Conservation (phyloP, 2,329 filamentous ascomycete genomes). For the Fusarium zealandicum region DNA sequence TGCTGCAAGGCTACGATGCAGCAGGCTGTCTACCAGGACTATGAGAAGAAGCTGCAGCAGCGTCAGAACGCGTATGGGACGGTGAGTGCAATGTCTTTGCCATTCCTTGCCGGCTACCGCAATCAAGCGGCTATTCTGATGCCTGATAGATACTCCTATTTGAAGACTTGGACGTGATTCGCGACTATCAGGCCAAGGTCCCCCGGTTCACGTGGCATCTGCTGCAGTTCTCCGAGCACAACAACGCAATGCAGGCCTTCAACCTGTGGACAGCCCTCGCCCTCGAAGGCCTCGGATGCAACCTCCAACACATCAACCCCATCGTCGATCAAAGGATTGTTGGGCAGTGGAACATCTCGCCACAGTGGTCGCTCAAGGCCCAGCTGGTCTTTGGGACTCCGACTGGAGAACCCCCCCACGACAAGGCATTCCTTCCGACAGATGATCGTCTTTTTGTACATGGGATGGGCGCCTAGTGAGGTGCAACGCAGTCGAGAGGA, state of each 20-base stretch:
- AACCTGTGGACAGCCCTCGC: conserved; percentile 19
- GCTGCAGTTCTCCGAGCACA: conserved; percentile 21
- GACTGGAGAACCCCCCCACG: not conserved
- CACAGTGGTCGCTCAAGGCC: conserved; percentile 21
- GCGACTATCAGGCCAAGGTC: conserved; percentile 3
- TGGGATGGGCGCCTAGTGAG: too few species aligned
- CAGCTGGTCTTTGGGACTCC: conserved; percentile 22
- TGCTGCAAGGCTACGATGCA: conserved; percentile 13
- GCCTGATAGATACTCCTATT: conserved; percentile 7
- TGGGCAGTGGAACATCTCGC: conserved; percentile 15
- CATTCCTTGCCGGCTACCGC: too few species aligned
- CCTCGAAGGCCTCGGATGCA: conserved; percentile 19
- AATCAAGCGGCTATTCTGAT: not conserved
- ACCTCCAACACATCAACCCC: conserved; percentile 21
- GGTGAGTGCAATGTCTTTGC: too few species aligned
- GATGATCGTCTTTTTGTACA: conserved; percentile 11
- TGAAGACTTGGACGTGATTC: conserved; percentile 20
- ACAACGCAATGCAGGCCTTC: conserved; percentile 19
- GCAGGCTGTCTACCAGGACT: not conserved
- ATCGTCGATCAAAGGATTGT: conserved; percentile 17
- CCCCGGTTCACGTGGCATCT: conserved; percentile 14
- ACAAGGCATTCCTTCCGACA: conserved; percentile 2
- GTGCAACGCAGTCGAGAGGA: too few species aligned
- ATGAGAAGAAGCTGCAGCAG: conserved; percentile 15
- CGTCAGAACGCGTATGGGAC: conserved; percentile 10